Evolutionary conservation across 2,329 filamentous ascomycete genomes (phyloP), one percentile per base, ranked within the genome.

Genomic region (Fusarium austroafricanum): DNA sequence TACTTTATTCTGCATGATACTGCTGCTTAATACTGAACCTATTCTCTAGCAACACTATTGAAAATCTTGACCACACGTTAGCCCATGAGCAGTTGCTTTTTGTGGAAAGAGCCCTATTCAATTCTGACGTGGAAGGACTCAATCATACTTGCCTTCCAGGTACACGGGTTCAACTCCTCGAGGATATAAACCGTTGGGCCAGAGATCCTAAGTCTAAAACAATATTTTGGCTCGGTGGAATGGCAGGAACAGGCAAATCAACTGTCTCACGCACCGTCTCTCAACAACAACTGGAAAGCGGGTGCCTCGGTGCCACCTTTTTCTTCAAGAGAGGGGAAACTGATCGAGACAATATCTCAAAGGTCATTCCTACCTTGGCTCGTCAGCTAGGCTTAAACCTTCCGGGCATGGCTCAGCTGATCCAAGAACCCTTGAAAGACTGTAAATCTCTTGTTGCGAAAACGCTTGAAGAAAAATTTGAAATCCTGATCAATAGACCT

Each of bases 211-310:
- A 65, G 10, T 53, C 45, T n/a, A 57, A 78, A 20, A 39, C 63
- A 5, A 71, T 81, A 4, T 79, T 80, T 46, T 81, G 76, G 79
- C 71, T 82, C 0, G 77, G 77, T 7, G 79, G 79, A 3, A 79
- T 80, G 73, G 79, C 78, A 2, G 79, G 79, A 2, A 81, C 77
- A 1, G 79, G 79, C 3, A 81, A 81, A 50, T 81, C 79, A 2
- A 82, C 78, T 10, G 77, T 81, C 9, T 74, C 68, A 2, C 74
- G 77, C 73, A 81, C 71, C 76, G 77, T 71, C 86, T 86, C 60
- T 52, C 18, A 39, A 0, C 15, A 10, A 0, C 26, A 65, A 5
- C 15, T 12, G 4, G 18, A 18, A n/a, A 7, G 10, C 3, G 15
- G 42, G 0, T 6, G 21, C 2, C 70, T 81, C 6, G 75, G 63